Evolutionary conservation across 2,329 filamentous ascomycete genomes (phyloP), one percentile per base, ranked within the genome.

Genomic region (Fusarium pseudograminearum): DNA sequence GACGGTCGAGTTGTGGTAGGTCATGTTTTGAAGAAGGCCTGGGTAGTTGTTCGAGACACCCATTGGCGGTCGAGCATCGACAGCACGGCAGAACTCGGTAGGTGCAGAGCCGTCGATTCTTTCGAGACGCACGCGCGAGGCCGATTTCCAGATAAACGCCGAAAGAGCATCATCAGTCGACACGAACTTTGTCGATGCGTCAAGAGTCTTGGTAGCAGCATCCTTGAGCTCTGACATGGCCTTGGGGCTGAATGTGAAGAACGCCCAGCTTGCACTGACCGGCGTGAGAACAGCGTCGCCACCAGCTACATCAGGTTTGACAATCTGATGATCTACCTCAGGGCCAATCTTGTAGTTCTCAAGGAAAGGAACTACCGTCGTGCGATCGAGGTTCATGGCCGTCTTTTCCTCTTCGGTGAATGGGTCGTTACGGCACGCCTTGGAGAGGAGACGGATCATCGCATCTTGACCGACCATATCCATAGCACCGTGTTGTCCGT

Each of bases 151-250:
- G 57, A 87, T 76, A 47, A 87, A 82, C 1, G 85, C 84, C 4
- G 76, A 83, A 16, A 88, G 74, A 5, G 81, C 78, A 69, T 89
- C 86, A 57, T 89, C 85, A 1, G 85, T 88, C 3, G 85, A 86
- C 24, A 87, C 73, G 65, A 80, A 87, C 4, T 40, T 47, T 0
- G 56, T 47, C 0, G 46, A 24, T 2, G 15, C n/a, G 4, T 65
- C 51, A 1, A 67, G 26, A 6, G 70, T 65, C 56, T 70, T 46
- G 5, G 44, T 31, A 9, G 44, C 44, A 10, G 31, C 34, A 0
- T 71, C 44, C 61, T 88, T 87, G 3, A 88, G 73, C 0, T 67
- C 55, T 4, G 67, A 52, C 2, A 87, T 78, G 0, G 80, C 78
- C 5, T 72, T 44, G 1, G 76, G 36, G 2, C 75, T 58, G 72